These are phyloP conservation scores for maize (Zea mays) DNA, from an alignment of 176 grass and related monocot genomes.

Conservation along the genomic window Zm-B73-REFERENCE-NAM-5.0 NC_050101.1:171254001-171254500, in stretches of 20 bases:
- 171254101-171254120: neutral
- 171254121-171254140: neutral
- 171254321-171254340: neutral
- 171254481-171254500: neutral
- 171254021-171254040: neutral
- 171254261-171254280: too few relatives aligned
- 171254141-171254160: neutral
- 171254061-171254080: too few relatives aligned
- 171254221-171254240: neutral
- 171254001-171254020: neutral
- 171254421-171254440: conserved; percentile 22
- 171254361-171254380: neutral
- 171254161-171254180: neutral
- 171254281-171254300: too few relatives aligned
- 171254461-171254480: neutral
- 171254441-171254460: conserved; percentile 16
- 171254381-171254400: neutral
- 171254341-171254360: too few relatives aligned
- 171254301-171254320: neutral
- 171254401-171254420: neutral
- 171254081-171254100: neutral
- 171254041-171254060: neutral
- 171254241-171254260: neutral
- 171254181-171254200: neutral
- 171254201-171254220: neutral